phyloP scores from a whole-genome alignment of 2,329 filamentous ascomycete species.

The Fonsecaea pedrosoi region DNA sequence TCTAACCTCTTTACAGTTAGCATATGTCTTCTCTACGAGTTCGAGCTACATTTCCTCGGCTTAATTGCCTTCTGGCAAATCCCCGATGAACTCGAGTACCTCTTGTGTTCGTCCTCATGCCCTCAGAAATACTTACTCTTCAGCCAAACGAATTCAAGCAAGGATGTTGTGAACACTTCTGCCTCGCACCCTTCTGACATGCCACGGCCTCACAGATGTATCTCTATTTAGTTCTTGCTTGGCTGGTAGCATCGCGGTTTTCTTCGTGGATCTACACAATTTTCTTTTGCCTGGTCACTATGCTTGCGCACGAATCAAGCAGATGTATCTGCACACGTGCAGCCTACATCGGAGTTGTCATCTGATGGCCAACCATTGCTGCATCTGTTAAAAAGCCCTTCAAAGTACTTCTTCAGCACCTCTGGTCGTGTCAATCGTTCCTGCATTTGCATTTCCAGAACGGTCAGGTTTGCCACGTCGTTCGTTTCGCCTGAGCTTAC shows the following conservation, averaged over 20 bases:
- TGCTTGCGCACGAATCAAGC: conserved; percentile 22
- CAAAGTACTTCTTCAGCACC: conserved; percentile 11
- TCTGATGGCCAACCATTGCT: background rate
- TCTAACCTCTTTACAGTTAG: background rate
- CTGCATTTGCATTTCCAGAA: background rate
- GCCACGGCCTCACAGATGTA: background rate
- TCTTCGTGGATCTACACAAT: background rate
- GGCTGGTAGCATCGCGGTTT: background rate
- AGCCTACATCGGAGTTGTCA: background rate
- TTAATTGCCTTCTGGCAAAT: background rate
- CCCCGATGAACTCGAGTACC: background rate
- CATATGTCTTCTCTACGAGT: background rate
- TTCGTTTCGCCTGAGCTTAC: conserved; percentile 25
- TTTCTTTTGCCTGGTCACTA: conserved; percentile 6
- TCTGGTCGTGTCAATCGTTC: conserved; percentile 17
- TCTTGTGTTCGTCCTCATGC: background rate
- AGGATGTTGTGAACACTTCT: background rate
- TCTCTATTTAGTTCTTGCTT: background rate
- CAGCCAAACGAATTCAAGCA: background rate
- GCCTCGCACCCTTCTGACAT: background rate
- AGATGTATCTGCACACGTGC: conserved; percentile 25
- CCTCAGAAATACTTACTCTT: background rate
- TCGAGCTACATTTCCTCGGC: background rate
- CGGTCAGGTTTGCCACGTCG: conserved; percentile 16
- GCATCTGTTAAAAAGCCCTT: conserved; percentile 17